Conservation (phyloP, 2,329 filamentous ascomycete species). For the Aspergillus sp. region DNA sequence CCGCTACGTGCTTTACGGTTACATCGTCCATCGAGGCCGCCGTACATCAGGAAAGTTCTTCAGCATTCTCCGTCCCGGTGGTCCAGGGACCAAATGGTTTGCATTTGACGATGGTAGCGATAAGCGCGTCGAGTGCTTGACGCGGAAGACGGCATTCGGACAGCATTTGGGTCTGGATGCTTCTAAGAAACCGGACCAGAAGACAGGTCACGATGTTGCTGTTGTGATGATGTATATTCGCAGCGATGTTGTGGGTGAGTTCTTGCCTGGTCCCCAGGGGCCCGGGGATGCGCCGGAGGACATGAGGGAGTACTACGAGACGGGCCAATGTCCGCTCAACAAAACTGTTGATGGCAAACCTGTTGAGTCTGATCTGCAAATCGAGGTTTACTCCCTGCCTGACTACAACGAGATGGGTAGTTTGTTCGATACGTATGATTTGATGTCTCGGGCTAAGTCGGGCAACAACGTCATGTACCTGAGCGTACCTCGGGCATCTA, state of each 20-base stretch:
- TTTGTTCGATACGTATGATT: conserved; percentile 39
- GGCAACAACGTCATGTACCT: conserved; percentile 30
- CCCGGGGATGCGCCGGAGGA: conserved; percentile 43
- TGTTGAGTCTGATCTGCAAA: conserved; percentile 20
- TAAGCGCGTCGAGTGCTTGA: conserved; percentile 51
- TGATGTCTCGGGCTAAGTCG: conserved; percentile 34
- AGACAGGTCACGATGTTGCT: conserved; percentile 43
- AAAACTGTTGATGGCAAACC: conserved; percentile 8
- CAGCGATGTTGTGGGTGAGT: conserved; percentile 39
- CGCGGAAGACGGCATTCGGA: conserved; percentile 48
- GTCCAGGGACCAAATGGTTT: conserved; percentile 52
- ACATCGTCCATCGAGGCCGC: conserved; percentile 54
- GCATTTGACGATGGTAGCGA: conserved; percentile 51
- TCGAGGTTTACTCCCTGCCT: conserved; percentile 36
- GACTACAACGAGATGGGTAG: conserved; percentile 28
- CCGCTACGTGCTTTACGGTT: conserved; percentile 53
- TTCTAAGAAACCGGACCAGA: conserved; percentile 36
- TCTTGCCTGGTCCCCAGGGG: conserved; percentile 37
- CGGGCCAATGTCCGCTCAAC: conserved; percentile 14
- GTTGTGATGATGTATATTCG: conserved; percentile 53
- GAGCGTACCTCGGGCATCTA: conserved; percentile 26
- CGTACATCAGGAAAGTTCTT: conserved; percentile 55
- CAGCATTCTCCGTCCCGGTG: conserved; percentile 53
- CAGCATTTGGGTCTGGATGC: conserved; percentile 43
- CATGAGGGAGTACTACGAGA: conserved; percentile 34